These are phyloP conservation scores for Populus pruinosa DNA, from an alignment of 345 rosid genomes.

Conservation along the genomic window DNA sequence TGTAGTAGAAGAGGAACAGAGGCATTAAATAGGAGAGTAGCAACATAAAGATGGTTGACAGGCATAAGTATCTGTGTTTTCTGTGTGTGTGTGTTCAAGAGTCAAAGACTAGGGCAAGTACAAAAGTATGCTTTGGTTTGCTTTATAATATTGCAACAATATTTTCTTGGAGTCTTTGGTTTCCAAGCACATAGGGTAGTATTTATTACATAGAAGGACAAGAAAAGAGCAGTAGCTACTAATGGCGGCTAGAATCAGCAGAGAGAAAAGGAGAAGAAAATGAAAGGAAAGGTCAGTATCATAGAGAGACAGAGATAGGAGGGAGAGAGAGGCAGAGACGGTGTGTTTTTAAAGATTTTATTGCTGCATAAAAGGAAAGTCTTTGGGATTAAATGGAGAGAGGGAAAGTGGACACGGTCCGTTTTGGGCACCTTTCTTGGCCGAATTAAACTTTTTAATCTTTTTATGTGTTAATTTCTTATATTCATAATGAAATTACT, in stretches of 20 bases:
- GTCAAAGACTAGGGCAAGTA: neutral
- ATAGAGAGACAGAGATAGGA: conserved; percentile 4
- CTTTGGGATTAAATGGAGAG: neutral
- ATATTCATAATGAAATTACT: too few species aligned
- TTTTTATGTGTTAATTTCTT: too few species aligned
- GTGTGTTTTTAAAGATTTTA: neutral
- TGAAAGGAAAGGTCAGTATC: neutral
- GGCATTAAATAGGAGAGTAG: neutral
- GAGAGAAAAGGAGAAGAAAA: neutral
- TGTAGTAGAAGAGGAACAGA: neutral
- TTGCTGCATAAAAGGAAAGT: conserved; percentile 2
- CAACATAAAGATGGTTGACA: neutral
- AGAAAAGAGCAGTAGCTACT: neutral
- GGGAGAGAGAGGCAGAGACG: conserved; percentile 3
- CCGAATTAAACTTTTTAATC: neutral
- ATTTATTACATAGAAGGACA: conserved; percentile 1
- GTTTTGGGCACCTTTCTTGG: neutral
- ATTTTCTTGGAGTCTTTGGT: neutral
- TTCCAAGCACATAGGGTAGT: neutral
- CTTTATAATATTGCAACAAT: neutral
- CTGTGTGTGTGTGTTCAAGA: neutral
- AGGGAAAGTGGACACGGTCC: neutral
- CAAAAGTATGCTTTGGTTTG: neutral
- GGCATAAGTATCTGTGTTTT: neutral
- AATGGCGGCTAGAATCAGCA: conserved; percentile 25